Evolutionary conservation across 1,284 basidiomycete genomes (phyloP).

Genomic region (Pholiota adiposa): DNA sequence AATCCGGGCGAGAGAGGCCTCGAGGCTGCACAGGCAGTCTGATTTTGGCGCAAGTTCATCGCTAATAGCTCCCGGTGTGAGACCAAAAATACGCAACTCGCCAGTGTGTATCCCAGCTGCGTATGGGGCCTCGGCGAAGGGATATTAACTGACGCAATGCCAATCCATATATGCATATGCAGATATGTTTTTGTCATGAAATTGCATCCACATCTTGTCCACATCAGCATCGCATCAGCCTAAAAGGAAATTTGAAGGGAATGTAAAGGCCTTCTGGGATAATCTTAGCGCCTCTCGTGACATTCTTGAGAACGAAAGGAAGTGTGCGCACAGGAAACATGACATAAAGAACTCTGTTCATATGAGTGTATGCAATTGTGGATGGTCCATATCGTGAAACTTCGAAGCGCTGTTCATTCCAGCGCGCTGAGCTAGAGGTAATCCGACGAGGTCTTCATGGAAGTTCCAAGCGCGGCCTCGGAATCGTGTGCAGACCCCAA

Average conservation of each 20-base stretch:
- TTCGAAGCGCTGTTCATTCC: background rate
- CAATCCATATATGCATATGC: background rate
- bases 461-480: background rate
- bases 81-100: background rate
- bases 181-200: constrained; percentile 7
- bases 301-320: constrained; percentile 17
- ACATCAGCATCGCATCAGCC: too few relatives aligned
- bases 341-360: constrained; percentile 19
- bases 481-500: background rate
- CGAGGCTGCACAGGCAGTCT: background rate
- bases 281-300: constrained; percentile 18
- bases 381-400: constrained; percentile 1
- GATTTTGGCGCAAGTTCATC: background rate
- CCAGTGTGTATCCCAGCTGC: background rate
- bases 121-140: background rate
- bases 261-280: constrained; percentile 2
- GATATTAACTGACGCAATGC: background rate
- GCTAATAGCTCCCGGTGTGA: background rate
- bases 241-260: constrained; percentile 27
- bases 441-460: background rate
- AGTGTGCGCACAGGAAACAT: constrained; percentile 8
- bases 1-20: background rate
- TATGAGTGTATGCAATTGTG: too few relatives aligned
- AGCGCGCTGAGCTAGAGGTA: background rate
- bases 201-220: too few relatives aligned